Evolutionary conservation across 768 basidiomycete genomes (phyloP).

Genomic region (Austroboletus eburneus): DNA sequence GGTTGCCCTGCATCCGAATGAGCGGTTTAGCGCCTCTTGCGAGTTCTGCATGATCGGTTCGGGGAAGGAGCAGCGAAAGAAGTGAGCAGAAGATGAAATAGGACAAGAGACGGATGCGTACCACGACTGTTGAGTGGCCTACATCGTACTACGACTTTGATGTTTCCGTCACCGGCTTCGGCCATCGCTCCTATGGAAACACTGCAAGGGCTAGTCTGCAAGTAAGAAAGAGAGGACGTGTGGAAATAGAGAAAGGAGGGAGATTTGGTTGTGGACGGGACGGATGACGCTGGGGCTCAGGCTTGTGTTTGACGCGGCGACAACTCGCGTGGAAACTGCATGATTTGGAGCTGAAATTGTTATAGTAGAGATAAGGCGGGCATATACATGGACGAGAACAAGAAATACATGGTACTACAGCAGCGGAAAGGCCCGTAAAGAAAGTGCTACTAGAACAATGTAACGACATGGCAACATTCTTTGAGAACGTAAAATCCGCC

Average conservation of each 20-base stretch:
- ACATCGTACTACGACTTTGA: conserved; percentile 94
- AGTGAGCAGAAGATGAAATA: conserved; percentile 1
- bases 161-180: conserved; percentile 81
- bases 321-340: conserved; percentile 3
- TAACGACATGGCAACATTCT: too few species aligned
- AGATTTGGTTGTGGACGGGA: conserved; percentile 4
- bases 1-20: conserved; percentile 92
- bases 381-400: too few species aligned
- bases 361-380: not conserved
- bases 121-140: conserved; percentile 94
- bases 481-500: too few species aligned
- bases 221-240: conserved; percentile 11
- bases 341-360: conserved; percentile 3
- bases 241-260: conserved; percentile 5
- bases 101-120: conserved; percentile 35
- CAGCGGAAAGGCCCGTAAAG: not conserved
- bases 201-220: conserved; percentile 8
- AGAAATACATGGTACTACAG: not conserved
- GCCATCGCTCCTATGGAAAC: conserved; percentile 45
- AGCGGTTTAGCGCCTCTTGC: conserved; percentile 91
- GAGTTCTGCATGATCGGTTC: conserved; percentile 55
- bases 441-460: too few species aligned
- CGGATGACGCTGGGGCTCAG: too few species aligned
- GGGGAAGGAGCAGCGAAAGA: not conserved
- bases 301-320: not conserved